These are phyloP conservation scores for Hirsutella rhossiliensis DNA, from an alignment of 2,329 filamentous ascomycete genomes.

Conservation along the genomic window DNA sequence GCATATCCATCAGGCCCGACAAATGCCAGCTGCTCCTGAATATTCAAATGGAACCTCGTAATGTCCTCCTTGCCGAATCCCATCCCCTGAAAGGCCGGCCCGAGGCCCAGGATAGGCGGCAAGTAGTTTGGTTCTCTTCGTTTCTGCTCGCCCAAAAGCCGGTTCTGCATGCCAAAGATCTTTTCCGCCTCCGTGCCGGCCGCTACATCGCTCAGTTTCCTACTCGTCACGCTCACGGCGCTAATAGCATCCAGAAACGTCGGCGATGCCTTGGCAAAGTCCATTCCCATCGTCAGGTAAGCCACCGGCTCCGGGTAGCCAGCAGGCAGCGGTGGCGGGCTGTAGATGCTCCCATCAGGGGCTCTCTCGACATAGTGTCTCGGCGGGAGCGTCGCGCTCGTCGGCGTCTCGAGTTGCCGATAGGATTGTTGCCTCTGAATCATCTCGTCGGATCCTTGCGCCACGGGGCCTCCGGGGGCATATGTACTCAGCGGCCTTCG, in stretches of 20 bases:
- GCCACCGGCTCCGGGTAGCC: conserved; percentile 37
- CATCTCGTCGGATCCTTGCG: conserved; percentile 32
- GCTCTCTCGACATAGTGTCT: conserved; percentile 35
- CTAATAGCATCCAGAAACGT: conserved; percentile 45
- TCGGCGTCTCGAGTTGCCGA: conserved; percentile 42
- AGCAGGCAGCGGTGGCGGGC: conserved; percentile 28
- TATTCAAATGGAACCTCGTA: conserved; percentile 37
- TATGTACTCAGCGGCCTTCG: conserved; percentile 41
- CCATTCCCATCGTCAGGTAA: conserved; percentile 45
- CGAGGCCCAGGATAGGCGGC: conserved; percentile 48
- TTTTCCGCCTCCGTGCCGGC: conserved; percentile 38
- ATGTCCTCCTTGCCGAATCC: conserved; percentile 42
- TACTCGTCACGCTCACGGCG: conserved; percentile 30
- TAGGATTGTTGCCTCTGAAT: conserved; percentile 35
- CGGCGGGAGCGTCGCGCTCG: conserved; percentile 31
- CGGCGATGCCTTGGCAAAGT: conserved; percentile 43
- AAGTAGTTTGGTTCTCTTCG: conserved; percentile 50
- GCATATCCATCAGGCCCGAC: conserved; percentile 37
- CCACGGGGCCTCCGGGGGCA: conserved; percentile 28
- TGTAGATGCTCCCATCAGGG: conserved; percentile 39
- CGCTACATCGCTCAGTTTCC: conserved; percentile 43
- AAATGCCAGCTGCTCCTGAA: conserved; percentile 44
- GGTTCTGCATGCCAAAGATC: conserved; percentile 34
- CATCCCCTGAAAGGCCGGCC: conserved; percentile 41
- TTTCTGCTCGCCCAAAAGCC: conserved; percentile 44